A percentile compares a stretch with the other conserved stretches of the same genome.
phyloP scores from a whole-genome alignment of 352 stramenopile genomes.

The Aphanomyces euteiches region DNA sequence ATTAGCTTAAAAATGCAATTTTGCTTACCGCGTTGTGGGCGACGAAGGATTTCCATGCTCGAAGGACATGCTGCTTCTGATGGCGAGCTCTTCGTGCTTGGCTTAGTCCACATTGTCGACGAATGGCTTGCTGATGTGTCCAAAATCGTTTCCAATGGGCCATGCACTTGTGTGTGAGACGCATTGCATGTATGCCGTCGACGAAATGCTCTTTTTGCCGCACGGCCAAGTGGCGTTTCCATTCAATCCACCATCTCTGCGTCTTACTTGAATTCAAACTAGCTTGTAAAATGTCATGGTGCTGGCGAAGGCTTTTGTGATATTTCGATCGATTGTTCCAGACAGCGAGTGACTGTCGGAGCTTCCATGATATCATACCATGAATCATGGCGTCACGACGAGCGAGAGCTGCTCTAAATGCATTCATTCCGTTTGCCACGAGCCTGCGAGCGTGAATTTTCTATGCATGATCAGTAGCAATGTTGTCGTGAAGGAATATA shows the following conservation, averaged over 20 bases:
- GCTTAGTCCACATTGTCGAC: background rate
- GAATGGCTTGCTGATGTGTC: background rate
- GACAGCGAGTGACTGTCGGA: background rate
- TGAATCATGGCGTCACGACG: constrained; percentile 4
- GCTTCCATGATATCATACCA: background rate
- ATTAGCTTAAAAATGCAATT: background rate
- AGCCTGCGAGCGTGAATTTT: background rate
- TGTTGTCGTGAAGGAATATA: too few species aligned
- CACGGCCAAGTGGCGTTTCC: background rate
- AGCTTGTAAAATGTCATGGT: too few species aligned
- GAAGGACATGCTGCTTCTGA: background rate
- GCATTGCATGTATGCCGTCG: background rate
- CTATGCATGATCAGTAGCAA: background rate
- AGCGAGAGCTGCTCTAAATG: background rate
- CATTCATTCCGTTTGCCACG: background rate
- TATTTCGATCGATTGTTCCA: background rate
- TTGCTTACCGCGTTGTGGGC: background rate
- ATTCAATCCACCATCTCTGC: background rate
- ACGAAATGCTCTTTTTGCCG: background rate
- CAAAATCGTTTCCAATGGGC: constrained; percentile 1
- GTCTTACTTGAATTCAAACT: too few species aligned
- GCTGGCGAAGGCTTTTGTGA: background rate
- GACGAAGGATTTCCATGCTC: background rate
- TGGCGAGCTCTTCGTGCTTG: background rate
- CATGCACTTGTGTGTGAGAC: background rate